Evolutionary conservation across 2,329 filamentous ascomycete genomes (phyloP), one percentile per base, ranked within the genome.

Genomic region (Scorias spongiosa): DNA sequence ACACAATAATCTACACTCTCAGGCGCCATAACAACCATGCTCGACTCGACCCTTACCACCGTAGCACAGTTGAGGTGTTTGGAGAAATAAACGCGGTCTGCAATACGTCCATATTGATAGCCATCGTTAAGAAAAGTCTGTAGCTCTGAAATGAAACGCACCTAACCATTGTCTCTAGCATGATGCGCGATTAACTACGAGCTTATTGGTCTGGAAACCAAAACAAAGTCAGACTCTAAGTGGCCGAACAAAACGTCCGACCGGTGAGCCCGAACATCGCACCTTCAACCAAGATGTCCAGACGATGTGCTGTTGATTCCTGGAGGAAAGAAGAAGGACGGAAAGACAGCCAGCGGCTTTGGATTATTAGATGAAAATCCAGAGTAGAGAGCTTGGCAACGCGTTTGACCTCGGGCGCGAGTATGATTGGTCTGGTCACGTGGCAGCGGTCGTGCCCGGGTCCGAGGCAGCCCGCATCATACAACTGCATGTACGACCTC

Each of bases 81-180:
- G n/a, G n/a, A n/a, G n/a, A n/a, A n/a, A n/a, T n/a, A n/a, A n/a
- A n/a, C n/a, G n/a, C n/a, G n/a, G n/a, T n/a, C n/a, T n/a, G n/a
- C n/a, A n/a, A n/a, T n/a, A n/a, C n/a, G n/a, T n/a, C n/a, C 20
- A 26, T 26, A 26, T 7, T 7, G 20, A 26, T 26, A 4, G 20
- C 20, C 20, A 26, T 26, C 20, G 20, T 26, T 3, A 7, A 7
- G 20, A 26, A 26, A 36, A 9, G 4, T 36, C 9, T 70, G 66
- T 70, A 51, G 64, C 67, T 66, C 67, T 70, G 67, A 71, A 69
- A 70, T 71, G 68, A 71, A 71, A 68, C 68, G 60, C 67, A 66
- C 60, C 58, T 51, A 60, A 59, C 58, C 62, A 65, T 56, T 51
- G 54, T 46, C 48, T 55, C 48, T 57, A 62, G 57, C 49, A 53